Percentiles rank a stretch among this genome's conserved stretches.
Evolutionary conservation across 768 basidiomycete genomes (phyloP).

Genomic region (Tylopilus intermedius): DNA sequence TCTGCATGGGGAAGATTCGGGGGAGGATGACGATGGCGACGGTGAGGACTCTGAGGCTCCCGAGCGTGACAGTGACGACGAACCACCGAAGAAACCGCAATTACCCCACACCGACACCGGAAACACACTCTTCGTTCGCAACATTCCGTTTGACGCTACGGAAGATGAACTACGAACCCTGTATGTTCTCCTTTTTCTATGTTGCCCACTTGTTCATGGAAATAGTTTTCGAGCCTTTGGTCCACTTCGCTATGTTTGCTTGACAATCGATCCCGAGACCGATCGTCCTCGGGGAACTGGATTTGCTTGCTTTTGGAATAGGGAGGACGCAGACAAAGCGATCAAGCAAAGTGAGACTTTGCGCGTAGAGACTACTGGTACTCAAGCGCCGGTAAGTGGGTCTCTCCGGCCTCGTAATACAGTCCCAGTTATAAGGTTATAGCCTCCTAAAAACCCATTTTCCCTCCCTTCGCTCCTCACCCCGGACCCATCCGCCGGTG

Average conservation of each 20-base stretch:
- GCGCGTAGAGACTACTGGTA: slow-evolving; percentile 57
- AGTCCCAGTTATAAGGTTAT: background rate
- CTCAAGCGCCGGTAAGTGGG: slow-evolving; percentile 26
- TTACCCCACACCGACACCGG: slow-evolving; percentile 83
- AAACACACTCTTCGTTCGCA: slow-evolving; percentile 90
- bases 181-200: slow-evolving; percentile 40
- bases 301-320: slow-evolving; percentile 97
- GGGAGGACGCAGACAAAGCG: slow-evolving; percentile 80
- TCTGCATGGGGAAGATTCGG: slow-evolving; percentile 34
- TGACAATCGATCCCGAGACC: slow-evolving; percentile 77
- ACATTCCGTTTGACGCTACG: slow-evolving; percentile 86
- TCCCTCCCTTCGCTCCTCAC: slow-evolving; percentile 84
- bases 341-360: slow-evolving; percentile 76
- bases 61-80: slow-evolving; percentile 23
- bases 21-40: slow-evolving; percentile 26
- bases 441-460: slow-evolving; percentile 82
- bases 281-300: slow-evolving; percentile 92
- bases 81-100: slow-evolving; percentile 54
- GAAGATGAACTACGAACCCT: slow-evolving; percentile 86
- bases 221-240: slow-evolving; percentile 82
- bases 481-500: slow-evolving; percentile 83
- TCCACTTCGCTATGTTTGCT: slow-evolving; percentile 86
- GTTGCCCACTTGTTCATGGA: background rate
- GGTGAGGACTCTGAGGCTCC: slow-evolving; percentile 16
- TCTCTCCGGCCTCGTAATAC: slow-evolving; percentile 9